Conservation (phyloP, 1,139 yeast genomes). For the Kluyveromyces sp. region DNA sequence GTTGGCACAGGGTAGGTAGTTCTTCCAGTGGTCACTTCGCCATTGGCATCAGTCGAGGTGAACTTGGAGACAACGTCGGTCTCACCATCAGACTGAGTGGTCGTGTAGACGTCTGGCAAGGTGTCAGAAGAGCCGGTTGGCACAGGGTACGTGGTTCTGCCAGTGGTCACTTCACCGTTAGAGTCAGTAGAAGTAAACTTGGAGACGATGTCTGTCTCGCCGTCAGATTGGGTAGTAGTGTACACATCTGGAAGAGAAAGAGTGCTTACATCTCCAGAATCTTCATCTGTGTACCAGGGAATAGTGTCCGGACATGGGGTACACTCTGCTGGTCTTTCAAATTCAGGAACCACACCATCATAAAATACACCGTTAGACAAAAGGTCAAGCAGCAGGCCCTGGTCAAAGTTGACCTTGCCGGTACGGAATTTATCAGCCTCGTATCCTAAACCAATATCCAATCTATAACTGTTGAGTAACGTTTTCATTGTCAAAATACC, state of each 20-base stretch:
- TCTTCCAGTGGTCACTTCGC: too few relatives aligned
- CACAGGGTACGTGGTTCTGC: neutral
- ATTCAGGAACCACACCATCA: conserved; percentile 11
- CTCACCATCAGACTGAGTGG: too few relatives aligned
- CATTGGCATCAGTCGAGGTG: too few relatives aligned
- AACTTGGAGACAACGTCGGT: too few relatives aligned
- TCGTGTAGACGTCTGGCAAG: too few relatives aligned
- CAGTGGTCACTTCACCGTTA: neutral
- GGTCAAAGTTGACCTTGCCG: conserved; percentile 5
- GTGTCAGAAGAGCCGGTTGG: neutral
- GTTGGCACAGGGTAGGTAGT: too few relatives aligned
- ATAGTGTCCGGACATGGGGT: conserved; percentile 9
- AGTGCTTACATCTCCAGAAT: neutral
- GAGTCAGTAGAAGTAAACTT: conserved; percentile 2
- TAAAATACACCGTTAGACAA: conserved; percentile 12
- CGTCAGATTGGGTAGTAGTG: conserved; percentile 7
- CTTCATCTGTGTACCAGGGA: conserved; percentile 11
- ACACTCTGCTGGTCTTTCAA: conserved; percentile 10
- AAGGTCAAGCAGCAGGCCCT: too few relatives aligned
- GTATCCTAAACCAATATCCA: conserved; percentile 16
- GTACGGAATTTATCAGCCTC: conserved; percentile 9
- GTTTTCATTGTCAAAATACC: conserved; percentile 14
- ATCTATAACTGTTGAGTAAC: conserved; percentile 8
- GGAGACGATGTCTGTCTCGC: conserved; percentile 3
- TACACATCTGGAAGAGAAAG: conserved; percentile 4